phyloP scores from a whole-genome alignment of 108 stramenopile species.

The Conticribra guillardii region DNA sequence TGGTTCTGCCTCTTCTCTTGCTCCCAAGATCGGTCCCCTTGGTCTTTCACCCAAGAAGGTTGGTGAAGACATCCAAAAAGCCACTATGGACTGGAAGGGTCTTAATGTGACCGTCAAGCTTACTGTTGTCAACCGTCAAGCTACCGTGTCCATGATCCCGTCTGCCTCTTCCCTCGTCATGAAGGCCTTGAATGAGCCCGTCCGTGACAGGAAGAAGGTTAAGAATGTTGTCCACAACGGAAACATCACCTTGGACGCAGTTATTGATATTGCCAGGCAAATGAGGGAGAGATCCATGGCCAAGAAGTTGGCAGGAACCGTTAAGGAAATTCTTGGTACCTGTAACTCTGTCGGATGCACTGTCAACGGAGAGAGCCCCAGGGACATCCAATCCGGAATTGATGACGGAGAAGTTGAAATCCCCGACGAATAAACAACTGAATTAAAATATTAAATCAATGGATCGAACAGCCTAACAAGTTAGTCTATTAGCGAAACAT shows the following conservation, averaged over 20 bases:
- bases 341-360: constrained; percentile 99
- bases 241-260: constrained; percentile 98
- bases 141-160: constrained; percentile 97
- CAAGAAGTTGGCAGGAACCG: constrained; percentile 91
- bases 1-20: constrained; percentile 97
- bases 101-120: constrained; percentile 99
- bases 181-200: constrained; percentile 99
- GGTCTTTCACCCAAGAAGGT: constrained; percentile 99
- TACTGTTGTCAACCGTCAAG: constrained; percentile 99
- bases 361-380: constrained; percentile 98
- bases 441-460: no score
- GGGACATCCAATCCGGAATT: constrained; percentile 90
- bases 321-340: constrained; percentile 99
- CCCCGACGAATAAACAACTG: constrained; percentile 84
- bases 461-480: no score
- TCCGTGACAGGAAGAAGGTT: constrained; percentile 99
- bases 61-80: constrained; percentile 99
- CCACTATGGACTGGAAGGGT: constrained; percentile 99
- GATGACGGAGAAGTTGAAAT: constrained; percentile 94
- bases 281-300: constrained; percentile 99
- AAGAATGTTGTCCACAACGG: constrained; percentile 99
- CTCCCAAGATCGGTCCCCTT: constrained; percentile 99
- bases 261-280: constrained; percentile 97
- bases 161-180: constrained; percentile 98
- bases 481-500: no score